Evolutionary conservation across 2,329 filamentous ascomycete species (phyloP), one percentile per base, ranked within the genome.

Genomic region (Spiromastix sp.): DNA sequence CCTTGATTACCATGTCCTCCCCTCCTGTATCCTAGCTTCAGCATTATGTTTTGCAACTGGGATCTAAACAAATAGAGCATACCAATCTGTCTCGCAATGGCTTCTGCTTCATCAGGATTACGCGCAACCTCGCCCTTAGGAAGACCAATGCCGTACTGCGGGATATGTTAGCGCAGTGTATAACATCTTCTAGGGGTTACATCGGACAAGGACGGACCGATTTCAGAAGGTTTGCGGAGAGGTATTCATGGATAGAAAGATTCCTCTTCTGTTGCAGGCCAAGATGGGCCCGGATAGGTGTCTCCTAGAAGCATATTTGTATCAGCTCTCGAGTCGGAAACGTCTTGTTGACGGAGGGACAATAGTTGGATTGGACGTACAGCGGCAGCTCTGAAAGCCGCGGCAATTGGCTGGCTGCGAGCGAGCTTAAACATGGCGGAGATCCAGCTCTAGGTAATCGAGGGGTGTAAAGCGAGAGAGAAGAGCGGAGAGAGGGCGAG

Each of bases 1-100:
- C 91, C 77, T 98, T 98, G 76, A 98, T 96, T 52, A 98, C 91
- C 78, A 95, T 89, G 64, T 98, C 91, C 60, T 93, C 89, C 54
- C 74, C 74, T 49, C 74, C 81, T 71, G 51, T 39, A 40, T 15
- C 7, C 37, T 32, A 17, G 35, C 37, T 45, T 38, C 50, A n/a
- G n/a, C 44, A 51, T 49, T 39, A 43, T 26, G 32, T 26, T 36
- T 13, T 19, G 25, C 36, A 21, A 18, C 34, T 30, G 12, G 28
- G 19, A 19, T 33, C 11, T 13, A 29, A 30, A 1, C 17, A 21
- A 35, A 13, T 28, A 40, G 36, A 34, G 48, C 61, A 46, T 72
- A 79, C 85, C 83, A 57, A 98, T 91, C 48, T 79, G 70, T 70
- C 89, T 87, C 40, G 91, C 91, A 55, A 96, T 76, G 52, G 77